Percentiles rank a stretch among this genome's conserved stretches.
Evolutionary conservation across 768 basidiomycete species (phyloP).

Genomic region (Sutorius australiensis): DNA sequence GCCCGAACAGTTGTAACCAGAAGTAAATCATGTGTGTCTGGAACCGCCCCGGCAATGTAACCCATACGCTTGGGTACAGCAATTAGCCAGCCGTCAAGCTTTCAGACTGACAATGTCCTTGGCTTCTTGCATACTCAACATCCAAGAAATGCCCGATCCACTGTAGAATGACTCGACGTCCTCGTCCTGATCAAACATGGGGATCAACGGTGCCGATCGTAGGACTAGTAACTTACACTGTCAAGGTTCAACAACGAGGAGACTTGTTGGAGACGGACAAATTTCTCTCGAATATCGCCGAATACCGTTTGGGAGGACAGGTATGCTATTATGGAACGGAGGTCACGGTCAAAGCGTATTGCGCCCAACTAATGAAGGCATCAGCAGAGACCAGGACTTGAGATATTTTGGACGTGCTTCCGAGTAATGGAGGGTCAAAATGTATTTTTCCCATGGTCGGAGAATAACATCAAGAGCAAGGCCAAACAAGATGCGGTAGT

Average conservation of each 20-base stretch:
- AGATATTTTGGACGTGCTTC: slow-evolving; percentile 52
- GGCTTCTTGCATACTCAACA: slow-evolving; percentile 73
- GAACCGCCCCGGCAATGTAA: not conserved
- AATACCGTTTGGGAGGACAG: slow-evolving; percentile 86
- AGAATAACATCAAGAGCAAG: slow-evolving; percentile 83
- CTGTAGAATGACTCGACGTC: slow-evolving; percentile 94
- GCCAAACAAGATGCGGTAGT: slow-evolving; percentile 83
- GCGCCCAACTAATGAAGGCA: slow-evolving; percentile 71
- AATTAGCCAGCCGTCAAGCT: slow-evolving; percentile 20
- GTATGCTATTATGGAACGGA: slow-evolving; percentile 78
- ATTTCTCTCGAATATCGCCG: slow-evolving; percentile 90
- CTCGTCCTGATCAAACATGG: slow-evolving; percentile 61
- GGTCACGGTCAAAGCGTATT: slow-evolving; percentile 90
- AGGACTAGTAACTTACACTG: slow-evolving; percentile 38
- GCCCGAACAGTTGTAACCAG: too few species aligned
- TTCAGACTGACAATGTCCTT: slow-evolving; percentile 63
- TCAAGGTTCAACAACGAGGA: slow-evolving; percentile 90
- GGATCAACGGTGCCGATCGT: slow-evolving; percentile 4
- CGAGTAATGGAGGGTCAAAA: slow-evolving; percentile 76
- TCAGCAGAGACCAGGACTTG: not conserved
- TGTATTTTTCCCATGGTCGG: slow-evolving; percentile 93
- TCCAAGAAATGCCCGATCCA: slow-evolving; percentile 89
- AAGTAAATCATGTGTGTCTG: not conserved
- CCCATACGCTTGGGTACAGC: too few species aligned
- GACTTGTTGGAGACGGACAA: slow-evolving; percentile 87